A percentile compares a stretch with the other conserved stretches of the same genome.
These are phyloP conservation scores for Lenwebbia sp. DNA, from an alignment of 345 rosid genomes.

Conservation along the genomic window DNA sequence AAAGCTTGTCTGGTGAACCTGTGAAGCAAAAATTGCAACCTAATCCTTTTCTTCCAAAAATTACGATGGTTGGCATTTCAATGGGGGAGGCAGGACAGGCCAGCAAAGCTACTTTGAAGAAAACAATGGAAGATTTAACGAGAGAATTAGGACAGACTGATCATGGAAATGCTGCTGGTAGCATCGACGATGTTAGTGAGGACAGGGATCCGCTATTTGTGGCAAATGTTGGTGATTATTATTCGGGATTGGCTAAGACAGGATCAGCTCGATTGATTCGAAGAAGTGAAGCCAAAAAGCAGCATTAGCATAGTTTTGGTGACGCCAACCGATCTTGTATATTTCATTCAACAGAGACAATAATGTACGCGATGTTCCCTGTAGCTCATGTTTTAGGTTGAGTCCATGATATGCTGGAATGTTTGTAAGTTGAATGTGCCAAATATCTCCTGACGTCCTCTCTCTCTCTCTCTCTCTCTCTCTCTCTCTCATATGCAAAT, in stretches of 20 bases:
- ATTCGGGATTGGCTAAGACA: conserved; percentile 50
- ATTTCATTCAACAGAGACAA: conserved; percentile 1
- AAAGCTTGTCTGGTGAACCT: neutral
- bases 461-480: neutral
- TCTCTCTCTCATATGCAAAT: neutral
- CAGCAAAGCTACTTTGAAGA: conserved; percentile 73
- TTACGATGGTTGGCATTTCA: conserved; percentile 96
- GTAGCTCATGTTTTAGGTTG: neutral
- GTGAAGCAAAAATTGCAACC: conserved; percentile 21
- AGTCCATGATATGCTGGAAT: neutral
- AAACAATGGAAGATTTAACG: conserved; percentile 72
- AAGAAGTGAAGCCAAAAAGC: conserved; percentile 21
- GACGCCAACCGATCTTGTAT: neutral
- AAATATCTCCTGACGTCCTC: neutral
- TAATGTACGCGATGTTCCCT: neutral
- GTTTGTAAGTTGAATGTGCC: neutral
- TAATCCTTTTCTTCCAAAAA: conserved; percentile 89
- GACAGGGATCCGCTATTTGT: conserved; percentile 86
- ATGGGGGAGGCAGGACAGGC: conserved; percentile 65
- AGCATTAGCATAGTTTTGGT: neutral
- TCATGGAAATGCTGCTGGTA: conserved; percentile 21
- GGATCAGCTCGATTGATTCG: conserved; percentile 53
- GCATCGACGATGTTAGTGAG: conserved; percentile 9
- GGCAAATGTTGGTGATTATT: conserved; percentile 82
- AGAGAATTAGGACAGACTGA: conserved; percentile 67